Evolutionary conservation across 257 asterid genomes (phyloP), one percentile per base, ranked within the genome.

Genomic region (Lavandula angustifolia): DNA sequence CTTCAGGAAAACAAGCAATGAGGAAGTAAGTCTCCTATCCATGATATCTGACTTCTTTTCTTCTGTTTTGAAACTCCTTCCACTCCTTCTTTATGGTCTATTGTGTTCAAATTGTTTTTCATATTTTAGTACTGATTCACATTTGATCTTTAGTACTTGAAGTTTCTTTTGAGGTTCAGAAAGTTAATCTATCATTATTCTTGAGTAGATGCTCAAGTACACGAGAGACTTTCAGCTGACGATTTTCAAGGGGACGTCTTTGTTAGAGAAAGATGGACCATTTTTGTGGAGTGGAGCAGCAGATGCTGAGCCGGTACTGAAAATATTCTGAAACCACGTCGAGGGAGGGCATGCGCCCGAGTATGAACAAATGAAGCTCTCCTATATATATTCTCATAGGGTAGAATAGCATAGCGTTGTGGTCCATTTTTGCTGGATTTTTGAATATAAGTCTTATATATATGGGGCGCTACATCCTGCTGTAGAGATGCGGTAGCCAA

Each of bases 201-300:
- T 27, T 37, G 53, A 16, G 67, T 84, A 90, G 97, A 76, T 85
- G 92, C 78, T 73, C 16, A 83, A 65, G 81, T 94, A 94, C 80
- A 81, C 90, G 0, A 79, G 88, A 76, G 91, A 84, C 54, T 77
- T 72, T 65, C 96, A 87, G 85, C 70, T 94, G 44, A 90, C 99
- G 9, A 73, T 87, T 33, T 94, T 94, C 48, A 85, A 86, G 69
- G 97, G 97, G 70, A 86, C 99, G 8, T 81, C 95, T 3, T 82
- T 94, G 84, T 67, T 94, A 43, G 96, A 86, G 64, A 94, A 94
- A 80, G 95, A 88, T 27, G 35, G 13, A 44, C 48, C 48, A 12
- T 32, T 9, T 48, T 64, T 41, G 63, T 62, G 75, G 68, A 14
- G n/a, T 7, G 29, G 32, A 14, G 62, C 9, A 33, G 41, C 2